phyloP scores from a whole-genome alignment of 768 basidiomycete genomes.

The Amanita pallidorosea region DNA sequence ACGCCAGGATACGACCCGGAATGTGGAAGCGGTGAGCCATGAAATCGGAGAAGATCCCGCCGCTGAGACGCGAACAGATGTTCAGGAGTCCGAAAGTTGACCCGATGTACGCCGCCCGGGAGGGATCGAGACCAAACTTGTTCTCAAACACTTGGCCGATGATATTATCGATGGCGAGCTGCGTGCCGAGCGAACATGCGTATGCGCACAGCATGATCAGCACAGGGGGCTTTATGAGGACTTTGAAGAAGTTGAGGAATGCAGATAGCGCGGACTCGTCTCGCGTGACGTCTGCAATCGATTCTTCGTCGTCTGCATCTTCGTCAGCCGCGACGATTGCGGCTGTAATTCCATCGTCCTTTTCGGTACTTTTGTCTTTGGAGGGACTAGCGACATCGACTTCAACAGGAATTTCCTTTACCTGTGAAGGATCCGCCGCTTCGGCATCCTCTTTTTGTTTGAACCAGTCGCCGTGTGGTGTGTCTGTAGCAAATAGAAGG shows the following conservation, averaged over 20 bases:
- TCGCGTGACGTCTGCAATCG: constrained; percentile 3
- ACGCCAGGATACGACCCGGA: not conserved
- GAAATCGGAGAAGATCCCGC: constrained; percentile 1
- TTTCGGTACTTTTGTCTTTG: not conserved
- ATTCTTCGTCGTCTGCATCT: not conserved
- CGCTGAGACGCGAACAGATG: not conserved
- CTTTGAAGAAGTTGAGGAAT: constrained; percentile 15
- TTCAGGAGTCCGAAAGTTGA: constrained; percentile 14
- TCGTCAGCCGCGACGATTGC: not conserved
- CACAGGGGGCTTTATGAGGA: constrained; percentile 33
- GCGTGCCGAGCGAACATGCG: constrained; percentile 44
- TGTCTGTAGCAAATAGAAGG: not conserved
- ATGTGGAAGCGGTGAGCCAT: not conserved
- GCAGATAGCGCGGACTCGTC: constrained; percentile 13
- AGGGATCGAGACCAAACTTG: constrained; percentile 28
- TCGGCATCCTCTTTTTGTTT: not conserved
- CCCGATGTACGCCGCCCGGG: constrained; percentile 39
- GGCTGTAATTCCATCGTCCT: not conserved
- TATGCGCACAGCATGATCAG: constrained; percentile 48
- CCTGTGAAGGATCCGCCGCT: not conserved
- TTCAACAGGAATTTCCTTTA: not conserved
- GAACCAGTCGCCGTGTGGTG: constrained; percentile 1
- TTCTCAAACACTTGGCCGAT: constrained; percentile 32
- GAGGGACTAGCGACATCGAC: no score
- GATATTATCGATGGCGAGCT: constrained; percentile 44